A percentile compares a stretch with the other conserved stretches of the same genome.
These are phyloP conservation scores for Rhamnella rubrinervis DNA, from an alignment of 331 rosid genomes.

Conservation along the genomic window DNA sequence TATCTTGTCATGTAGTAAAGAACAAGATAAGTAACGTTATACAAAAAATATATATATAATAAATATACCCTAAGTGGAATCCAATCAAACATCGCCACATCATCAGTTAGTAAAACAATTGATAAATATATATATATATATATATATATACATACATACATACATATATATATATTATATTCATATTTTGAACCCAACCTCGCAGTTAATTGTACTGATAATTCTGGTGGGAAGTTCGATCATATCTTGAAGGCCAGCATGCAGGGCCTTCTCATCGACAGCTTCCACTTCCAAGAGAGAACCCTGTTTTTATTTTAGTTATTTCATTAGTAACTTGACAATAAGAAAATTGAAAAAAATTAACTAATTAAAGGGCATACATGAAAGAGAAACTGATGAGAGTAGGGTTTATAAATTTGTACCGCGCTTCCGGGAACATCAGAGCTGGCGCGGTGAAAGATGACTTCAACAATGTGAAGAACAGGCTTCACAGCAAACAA, in stretches of 20 bases:
- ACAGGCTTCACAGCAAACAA: slow-evolving; percentile 38
- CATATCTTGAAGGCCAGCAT: slow-evolving; percentile 31
- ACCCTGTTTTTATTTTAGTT: slow-evolving; percentile 23
- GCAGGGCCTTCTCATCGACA: slow-evolving; percentile 32
- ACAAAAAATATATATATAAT: neutral
- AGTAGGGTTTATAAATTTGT: neutral
- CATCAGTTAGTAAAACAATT: no score
- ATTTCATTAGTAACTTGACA: no score
- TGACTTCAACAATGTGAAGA: slow-evolving; percentile 41
- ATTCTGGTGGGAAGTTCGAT: slow-evolving; percentile 39
- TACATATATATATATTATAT: no score
- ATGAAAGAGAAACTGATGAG: neutral
- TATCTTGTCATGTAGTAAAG: slow-evolving; percentile 32
- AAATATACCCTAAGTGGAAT: no score
- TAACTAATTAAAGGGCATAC: no score
- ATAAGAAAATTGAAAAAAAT: no score
- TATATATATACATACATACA: no score
- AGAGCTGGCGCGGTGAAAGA: slow-evolving; percentile 26
- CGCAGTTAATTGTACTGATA: slow-evolving; percentile 47
- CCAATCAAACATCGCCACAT: no score
- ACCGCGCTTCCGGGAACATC: slow-evolving; percentile 42
- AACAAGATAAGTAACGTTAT: neutral
- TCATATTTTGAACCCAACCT: slow-evolving; percentile 33
- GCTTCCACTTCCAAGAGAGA: slow-evolving; percentile 11
- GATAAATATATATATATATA: no score